Conservation (phyloP, 441 rosid species). For the Gossypium armourianum region DNA sequence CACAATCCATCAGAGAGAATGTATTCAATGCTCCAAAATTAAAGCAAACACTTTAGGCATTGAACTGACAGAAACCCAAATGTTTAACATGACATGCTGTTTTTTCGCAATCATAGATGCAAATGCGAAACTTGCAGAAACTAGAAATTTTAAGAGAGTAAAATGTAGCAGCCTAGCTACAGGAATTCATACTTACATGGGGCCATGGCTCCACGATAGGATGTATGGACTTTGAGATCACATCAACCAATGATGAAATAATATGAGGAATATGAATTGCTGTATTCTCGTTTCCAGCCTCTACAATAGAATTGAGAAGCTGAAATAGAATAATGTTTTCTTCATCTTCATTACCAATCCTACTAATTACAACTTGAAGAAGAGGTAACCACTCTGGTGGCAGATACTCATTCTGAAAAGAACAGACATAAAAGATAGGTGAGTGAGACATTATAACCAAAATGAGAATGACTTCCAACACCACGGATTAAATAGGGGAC, state of each 20-base stretch:
- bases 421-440: conserved; percentile 17
- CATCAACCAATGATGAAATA: conserved; percentile 45
- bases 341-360: conserved; percentile 58
- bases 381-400: conserved; percentile 78
- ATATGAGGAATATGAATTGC: conserved; percentile 52
- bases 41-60: conserved; percentile 8
- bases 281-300: conserved; percentile 48
- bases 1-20: neutral
- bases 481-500: conserved; percentile 14
- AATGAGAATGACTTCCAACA: conserved; percentile 8
- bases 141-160: neutral
- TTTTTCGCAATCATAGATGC: neutral
- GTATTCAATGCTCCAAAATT: neutral
- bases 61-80: neutral
- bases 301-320: conserved; percentile 61
- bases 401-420: conserved; percentile 54
- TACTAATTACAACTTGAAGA: conserved; percentile 56
- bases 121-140: neutral
- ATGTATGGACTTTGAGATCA: conserved; percentile 38
- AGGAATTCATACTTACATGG: conserved; percentile 36
- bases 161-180: conserved; percentile 6
- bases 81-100: neutral
- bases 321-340: conserved; percentile 55
- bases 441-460: conserved; percentile 19
- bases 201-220: conserved; percentile 52